These are phyloP conservation scores for Xerocomus brunneocitrinus DNA, from an alignment of 768 basidiomycete genomes.

Conservation along the genomic window DNA sequence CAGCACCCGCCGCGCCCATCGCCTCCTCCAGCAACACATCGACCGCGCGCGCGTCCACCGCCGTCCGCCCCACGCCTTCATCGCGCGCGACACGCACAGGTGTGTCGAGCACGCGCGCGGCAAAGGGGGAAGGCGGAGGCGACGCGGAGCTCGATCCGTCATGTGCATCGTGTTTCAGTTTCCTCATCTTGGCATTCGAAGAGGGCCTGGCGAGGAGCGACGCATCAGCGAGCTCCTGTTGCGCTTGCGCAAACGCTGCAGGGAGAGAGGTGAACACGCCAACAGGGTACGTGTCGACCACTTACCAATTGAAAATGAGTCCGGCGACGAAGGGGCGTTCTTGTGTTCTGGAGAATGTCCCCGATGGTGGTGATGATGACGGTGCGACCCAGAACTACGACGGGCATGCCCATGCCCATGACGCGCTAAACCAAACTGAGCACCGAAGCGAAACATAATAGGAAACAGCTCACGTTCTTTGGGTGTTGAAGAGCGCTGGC, in stretches of 20 bases:
- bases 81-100: slow-evolving; percentile 3
- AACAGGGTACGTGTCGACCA: no score
- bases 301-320: slow-evolving; percentile 24
- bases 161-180: not conserved
- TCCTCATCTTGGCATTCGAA: not conserved
- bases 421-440: slow-evolving; percentile 2
- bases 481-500: not conserved
- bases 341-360: slow-evolving; percentile 4
- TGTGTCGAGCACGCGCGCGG: slow-evolving; percentile 4
- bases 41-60: slow-evolving; percentile 8
- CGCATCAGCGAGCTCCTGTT: not conserved
- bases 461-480: slow-evolving; percentile 14
- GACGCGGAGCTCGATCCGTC: not conserved
- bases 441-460: not conserved
- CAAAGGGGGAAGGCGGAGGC: not conserved
- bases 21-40: slow-evolving; percentile 17
- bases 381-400: slow-evolving; percentile 10
- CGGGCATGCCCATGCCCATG: slow-evolving; percentile 5
- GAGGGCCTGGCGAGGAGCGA: not conserved
- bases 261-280: not conserved
- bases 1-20: slow-evolving; percentile 12
- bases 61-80: slow-evolving; percentile 1
- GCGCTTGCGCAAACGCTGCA: slow-evolving; percentile 24
- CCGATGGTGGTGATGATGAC: slow-evolving; percentile 5
- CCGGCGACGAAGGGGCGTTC: slow-evolving; percentile 1